Percentiles rank a stretch among this genome's conserved stretches.
phyloP scores from a whole-genome alignment of 2,329 filamentous ascomycete species.

The Diaporthe batatas region DNA sequence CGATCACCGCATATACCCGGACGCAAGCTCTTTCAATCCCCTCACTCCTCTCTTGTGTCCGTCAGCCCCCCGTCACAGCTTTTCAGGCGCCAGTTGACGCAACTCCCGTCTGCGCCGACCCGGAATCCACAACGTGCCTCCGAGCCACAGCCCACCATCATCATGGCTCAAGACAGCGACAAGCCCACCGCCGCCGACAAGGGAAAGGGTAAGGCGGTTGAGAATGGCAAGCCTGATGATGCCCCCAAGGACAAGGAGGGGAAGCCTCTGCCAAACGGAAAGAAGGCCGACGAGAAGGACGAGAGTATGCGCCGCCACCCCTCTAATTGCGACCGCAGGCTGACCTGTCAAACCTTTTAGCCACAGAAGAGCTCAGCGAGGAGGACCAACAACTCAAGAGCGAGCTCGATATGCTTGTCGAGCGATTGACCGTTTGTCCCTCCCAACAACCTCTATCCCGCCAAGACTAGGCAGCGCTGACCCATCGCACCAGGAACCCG shows the following conservation, averaged over 20 bases:
- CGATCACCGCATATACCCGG: constrained; percentile 31
- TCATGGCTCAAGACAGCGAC: constrained; percentile 95
- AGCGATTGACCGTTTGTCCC: constrained; percentile 82
- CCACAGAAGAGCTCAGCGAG: constrained; percentile 90
- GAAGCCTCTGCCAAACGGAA: constrained; percentile 77
- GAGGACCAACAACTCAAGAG: constrained; percentile 98
- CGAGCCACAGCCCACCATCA: constrained; percentile 39
- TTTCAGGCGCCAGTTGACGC: constrained; percentile 47
- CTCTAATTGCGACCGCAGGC: constrained; percentile 46
- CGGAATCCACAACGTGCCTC: constrained; percentile 8
- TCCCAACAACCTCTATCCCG: background rate
- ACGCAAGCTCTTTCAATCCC: constrained; percentile 8
- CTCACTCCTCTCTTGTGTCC: background rate
- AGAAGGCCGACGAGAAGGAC: constrained; percentile 79
- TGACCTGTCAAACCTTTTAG: constrained; percentile 54
- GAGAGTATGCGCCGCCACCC: constrained; percentile 56
- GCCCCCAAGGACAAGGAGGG: constrained; percentile 76
- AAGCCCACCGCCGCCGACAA: constrained; percentile 88
- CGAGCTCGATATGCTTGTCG: constrained; percentile 97
- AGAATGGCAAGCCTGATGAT: constrained; percentile 70
- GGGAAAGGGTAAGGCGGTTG: constrained; percentile 93
- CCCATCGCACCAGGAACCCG: constrained; percentile 75
- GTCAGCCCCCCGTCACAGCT: constrained; percentile 28
- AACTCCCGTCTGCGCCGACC: constrained; percentile 42
- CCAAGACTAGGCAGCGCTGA: constrained; percentile 42